Evolutionary conservation across 1,284 basidiomycete species (phyloP), one percentile per base, ranked within the genome.

Genomic region (Dichomitus squalens): DNA sequence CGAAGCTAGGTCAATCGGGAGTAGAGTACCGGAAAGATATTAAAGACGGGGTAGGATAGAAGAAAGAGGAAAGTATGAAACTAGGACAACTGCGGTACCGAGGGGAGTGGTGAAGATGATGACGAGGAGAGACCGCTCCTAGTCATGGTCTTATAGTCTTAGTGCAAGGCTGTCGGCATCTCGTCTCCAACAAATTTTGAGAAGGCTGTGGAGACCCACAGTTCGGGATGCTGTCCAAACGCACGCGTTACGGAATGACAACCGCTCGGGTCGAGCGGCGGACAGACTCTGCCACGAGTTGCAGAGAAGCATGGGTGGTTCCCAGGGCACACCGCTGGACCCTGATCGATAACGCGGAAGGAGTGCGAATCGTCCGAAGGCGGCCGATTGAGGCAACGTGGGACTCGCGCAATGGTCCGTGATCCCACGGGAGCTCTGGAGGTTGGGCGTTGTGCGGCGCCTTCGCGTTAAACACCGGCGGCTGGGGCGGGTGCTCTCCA

Each of bases 11-110:
- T 46, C 41, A 29, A 29, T 43, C 49, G 46, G 29, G n/a, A 40
- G 34, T 50, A 56, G 40, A 34, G 46, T 55, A 56, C n/a, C 21
- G 31, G 52, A 51, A 50, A 33, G 29, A 40, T 27, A 55, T 60
- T 63, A 56, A 63, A 60, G 52, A 53, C 58, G 51, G 56, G 56
- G 41, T 63, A 63, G 43, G 34, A 55, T 60, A 63, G 57, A 49
- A 59, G 49, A 49, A 18, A n/a, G 55, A 57, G 49, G 54, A 44
- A 23, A 36, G n/a, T 35, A 43, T 43, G 52, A 46, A 34, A 53
- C 38, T 46, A 46, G 51, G 48, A 58, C 11, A 54, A 41, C 53
- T 60, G 58, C 25, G 61, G 61, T 41, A 52, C 61, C 58, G 61
- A 58, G 52, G 43, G 39, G 55, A 53, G 35, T 43, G 55, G 43